Conservation (phyloP, 2,329 filamentous ascomycete genomes). For the Apiospora saccharicola region DNA sequence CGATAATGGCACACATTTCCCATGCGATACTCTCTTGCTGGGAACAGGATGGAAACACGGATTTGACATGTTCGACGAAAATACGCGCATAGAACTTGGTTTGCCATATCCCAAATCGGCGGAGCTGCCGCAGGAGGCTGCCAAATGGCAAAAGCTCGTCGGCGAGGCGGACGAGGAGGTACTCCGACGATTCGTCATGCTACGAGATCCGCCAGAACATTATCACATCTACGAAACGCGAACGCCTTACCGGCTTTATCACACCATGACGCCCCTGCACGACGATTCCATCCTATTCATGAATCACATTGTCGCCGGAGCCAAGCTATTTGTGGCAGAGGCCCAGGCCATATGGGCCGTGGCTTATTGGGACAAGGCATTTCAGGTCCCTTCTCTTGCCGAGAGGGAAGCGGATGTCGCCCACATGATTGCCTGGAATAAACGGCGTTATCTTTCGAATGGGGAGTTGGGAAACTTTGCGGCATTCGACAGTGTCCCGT, state of each 20-base stretch:
- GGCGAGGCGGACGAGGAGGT: constrained; percentile 34
- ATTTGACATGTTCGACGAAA: not conserved
- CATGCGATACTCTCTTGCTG: not conserved
- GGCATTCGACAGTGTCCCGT: constrained; percentile 38
- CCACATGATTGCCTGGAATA: constrained; percentile 36
- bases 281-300: constrained; percentile 39
- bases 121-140: constrained; percentile 30
- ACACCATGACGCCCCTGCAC: constrained; percentile 36
- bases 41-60: not conserved
- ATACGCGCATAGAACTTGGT: constrained; percentile 33
- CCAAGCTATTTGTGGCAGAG: constrained; percentile 37
- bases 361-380: constrained; percentile 37
- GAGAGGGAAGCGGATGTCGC: constrained; percentile 35
- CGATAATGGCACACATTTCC: not conserved
- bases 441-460: constrained; percentile 38
- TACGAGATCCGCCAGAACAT: constrained; percentile 36
- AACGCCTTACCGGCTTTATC: constrained; percentile 38
- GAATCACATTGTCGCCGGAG: constrained; percentile 34
- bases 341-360: constrained; percentile 39
- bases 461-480: constrained; percentile 37
- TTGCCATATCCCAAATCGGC: constrained; percentile 33
- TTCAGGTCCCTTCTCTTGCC: constrained; percentile 32
- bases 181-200: constrained; percentile 35
- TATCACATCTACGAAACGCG: constrained; percentile 33
- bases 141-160: constrained; percentile 36